Evolutionary conservation across 176 grass and related monocot genomes (phyloP), one percentile per base, ranked within the genome.

Genomic region (Metroxylon sagu): DNA sequence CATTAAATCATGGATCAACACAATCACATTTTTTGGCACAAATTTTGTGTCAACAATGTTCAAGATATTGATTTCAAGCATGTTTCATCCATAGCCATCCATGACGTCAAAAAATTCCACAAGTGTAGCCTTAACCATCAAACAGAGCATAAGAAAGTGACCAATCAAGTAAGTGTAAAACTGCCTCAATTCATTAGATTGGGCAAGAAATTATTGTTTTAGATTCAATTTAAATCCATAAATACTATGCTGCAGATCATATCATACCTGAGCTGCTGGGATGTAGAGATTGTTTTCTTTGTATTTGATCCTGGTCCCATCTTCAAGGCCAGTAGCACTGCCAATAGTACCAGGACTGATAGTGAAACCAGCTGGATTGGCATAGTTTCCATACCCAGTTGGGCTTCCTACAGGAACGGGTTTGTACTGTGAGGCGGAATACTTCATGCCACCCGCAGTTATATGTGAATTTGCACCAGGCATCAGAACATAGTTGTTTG

Each of bases 201-300:
- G 35, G 35, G 2, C 35, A 43, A 43, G 35, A 43, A 14, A 12
- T 14, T 12, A 10, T 43, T 43, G 35, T 43, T 43, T 43, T 43
- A 12, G 35, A 43, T 43, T 12, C 35, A 43, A 3, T 43, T 43
- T 43, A 7, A 43, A 43, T 23, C 35, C 35, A 43, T 3, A 14
- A 43, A 43, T 2, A 18, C 15, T 4, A 16, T 58, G 57, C 28
- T 15, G 48, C 52, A 26, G 21, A 30, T 21, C 3, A 62, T 43
- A 50, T 23, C 48, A 29, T 82, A 89, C 87, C 87, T 90, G 87
- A 51, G 76, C 82, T 31, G 73, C 79, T 39, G 79, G 76, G 2
- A 74, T 76, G 73, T 90, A 85, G 27, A 90, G 77, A 61, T 72
- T 84, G 77, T 80, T 85, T 57, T 90, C 87, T 61, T 90, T 90